phyloP scores from a whole-genome alignment of 495 filamentous ascomycete genomes.

The Lindgomyces ingoldianus region DNA sequence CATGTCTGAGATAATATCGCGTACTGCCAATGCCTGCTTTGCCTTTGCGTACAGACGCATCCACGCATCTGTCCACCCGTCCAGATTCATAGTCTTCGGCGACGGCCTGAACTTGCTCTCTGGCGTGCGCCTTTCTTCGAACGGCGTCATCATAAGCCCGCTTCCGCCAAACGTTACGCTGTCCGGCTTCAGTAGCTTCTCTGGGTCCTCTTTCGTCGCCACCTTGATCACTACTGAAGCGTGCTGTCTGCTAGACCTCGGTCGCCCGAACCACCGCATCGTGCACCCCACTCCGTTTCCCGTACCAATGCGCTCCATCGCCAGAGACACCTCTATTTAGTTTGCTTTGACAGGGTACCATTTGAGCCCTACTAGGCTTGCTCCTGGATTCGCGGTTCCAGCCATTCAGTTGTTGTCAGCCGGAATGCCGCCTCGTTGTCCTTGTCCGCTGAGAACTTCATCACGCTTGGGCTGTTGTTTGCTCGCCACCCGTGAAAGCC shows the following conservation, averaged over 20 bases:
- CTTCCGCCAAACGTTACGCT: constrained; percentile 24
- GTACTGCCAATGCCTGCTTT: too few species aligned
- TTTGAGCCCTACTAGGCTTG: constrained; percentile 14
- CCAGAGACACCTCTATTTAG: background rate
- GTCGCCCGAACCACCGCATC: constrained; percentile 4
- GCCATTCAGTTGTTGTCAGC: constrained; percentile 23
- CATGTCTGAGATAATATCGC: too few species aligned
- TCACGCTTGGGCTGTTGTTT: constrained; percentile 17
- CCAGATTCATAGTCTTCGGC: constrained; percentile 23
- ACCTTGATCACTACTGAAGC: constrained; percentile 27
- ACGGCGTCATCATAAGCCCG: constrained; percentile 15
- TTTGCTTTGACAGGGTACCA: constrained; percentile 8
- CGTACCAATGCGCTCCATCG: background rate
- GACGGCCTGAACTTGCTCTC: constrained; percentile 19
- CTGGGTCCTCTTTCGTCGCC: constrained; percentile 26
- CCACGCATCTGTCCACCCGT: constrained; percentile 14
- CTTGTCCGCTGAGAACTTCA: constrained; percentile 19
- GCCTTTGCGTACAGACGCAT: too few species aligned
- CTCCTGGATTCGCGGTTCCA: constrained; percentile 6
- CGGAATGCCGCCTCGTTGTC: constrained; percentile 25
- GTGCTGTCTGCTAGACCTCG: constrained; percentile 32
- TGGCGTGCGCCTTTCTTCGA: constrained; percentile 26
- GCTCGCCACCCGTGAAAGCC: constrained; percentile 13
- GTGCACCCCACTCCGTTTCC: background rate
- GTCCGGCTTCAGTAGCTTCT: constrained; percentile 27